Conservation (phyloP, 306 rosid species). For the Vigna radiata region DNA sequence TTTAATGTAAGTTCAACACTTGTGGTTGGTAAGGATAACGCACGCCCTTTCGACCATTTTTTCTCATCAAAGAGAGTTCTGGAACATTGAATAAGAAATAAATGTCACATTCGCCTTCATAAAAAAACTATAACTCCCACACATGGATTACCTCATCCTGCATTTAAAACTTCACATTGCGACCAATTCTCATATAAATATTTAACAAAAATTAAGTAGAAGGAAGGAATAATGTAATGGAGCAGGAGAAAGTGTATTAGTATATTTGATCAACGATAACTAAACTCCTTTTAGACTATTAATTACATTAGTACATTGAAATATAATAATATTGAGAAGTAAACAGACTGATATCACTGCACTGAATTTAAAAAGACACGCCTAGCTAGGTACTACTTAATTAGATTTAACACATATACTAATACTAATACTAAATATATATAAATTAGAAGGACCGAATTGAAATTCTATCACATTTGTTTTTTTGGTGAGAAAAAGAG, state of each 20-base stretch:
- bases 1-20: background rate
- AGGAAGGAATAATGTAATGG: too few species aligned
- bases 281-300: too few species aligned
- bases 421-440: background rate
- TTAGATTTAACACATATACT: background rate
- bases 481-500: background rate
- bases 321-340: too few species aligned
- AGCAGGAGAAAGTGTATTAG: too few species aligned
- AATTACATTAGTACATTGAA: too few species aligned
- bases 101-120: background rate
- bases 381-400: background rate
- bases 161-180: background rate
- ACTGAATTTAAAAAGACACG: background rate
- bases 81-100: background rate
- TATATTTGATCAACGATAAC: too few species aligned
- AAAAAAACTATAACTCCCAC: background rate
- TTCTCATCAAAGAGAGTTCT: background rate
- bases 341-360: too few species aligned
- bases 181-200: background rate
- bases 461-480: constrained; percentile 27
- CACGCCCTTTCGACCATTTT: background rate
- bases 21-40: background rate
- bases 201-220: too few species aligned
- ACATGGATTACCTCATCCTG: background rate
- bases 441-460: constrained; percentile 22